Conservation (phyloP, 768 basidiomycete genomes). For the Tremella fuciformis region DNA sequence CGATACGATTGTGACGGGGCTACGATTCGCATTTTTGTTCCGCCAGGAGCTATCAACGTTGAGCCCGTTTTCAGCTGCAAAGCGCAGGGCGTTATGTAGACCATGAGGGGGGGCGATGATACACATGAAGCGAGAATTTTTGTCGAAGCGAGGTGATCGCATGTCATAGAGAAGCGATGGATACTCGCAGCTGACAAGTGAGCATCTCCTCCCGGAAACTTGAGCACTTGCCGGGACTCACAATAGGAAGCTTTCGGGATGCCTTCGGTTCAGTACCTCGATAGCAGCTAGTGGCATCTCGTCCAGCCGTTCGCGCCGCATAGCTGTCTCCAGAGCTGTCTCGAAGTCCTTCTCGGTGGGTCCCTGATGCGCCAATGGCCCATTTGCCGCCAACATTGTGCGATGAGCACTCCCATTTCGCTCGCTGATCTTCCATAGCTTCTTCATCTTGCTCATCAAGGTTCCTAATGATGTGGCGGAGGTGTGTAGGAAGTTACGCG, state of each 20-base stretch:
- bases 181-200: too few relatives aligned
- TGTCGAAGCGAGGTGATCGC: background rate
- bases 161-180: background rate
- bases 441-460: too few relatives aligned
- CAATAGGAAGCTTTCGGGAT: slow-evolving; percentile 7
- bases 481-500: too few relatives aligned
- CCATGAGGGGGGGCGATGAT: too few relatives aligned
- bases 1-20: slow-evolving; percentile 11
- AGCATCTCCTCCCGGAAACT: background rate
- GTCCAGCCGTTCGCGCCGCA: background rate
- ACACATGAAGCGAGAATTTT: too few relatives aligned
- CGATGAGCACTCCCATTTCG: too few relatives aligned
- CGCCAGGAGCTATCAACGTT: slow-evolving; percentile 15
- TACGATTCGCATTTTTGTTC: slow-evolving; percentile 14
- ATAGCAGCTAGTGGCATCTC: slow-evolving; percentile 7
- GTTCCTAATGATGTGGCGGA: too few relatives aligned
- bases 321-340: slow-evolving; percentile 2
- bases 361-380: too few relatives aligned
- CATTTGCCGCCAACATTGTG: too few relatives aligned
- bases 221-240: background rate
- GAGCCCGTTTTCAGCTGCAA: too few relatives aligned
- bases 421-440: too few relatives aligned
- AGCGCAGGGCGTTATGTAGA: too few relatives aligned
- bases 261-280: background rate
- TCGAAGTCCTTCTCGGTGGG: background rate